phyloP scores from a whole-genome alignment of 768 basidiomycete genomes.

The Punctularia strigosozonata region DNA sequence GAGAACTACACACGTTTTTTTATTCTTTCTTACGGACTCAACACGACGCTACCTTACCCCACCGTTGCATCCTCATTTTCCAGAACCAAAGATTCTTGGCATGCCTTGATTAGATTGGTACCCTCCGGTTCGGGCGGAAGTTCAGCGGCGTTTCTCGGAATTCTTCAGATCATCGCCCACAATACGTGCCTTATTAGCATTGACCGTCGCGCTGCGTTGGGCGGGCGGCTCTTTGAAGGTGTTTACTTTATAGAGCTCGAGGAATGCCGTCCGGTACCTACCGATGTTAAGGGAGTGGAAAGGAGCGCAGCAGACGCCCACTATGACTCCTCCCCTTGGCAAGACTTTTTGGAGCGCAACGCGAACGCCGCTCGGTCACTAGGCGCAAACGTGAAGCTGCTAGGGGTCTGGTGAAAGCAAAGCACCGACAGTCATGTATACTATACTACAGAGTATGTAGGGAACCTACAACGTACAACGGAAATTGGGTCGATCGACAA shows the following conservation, averaged over 20 bases:
- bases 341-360: no score
- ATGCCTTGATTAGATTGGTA: background rate
- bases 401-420: no score
- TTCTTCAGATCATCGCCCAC: background rate
- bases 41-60: background rate
- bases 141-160: background rate
- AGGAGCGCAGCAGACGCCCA: background rate
- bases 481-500: no score
- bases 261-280: background rate
- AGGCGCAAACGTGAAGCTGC: no score
- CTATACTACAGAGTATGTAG: no score
- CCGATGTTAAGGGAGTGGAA: background rate
- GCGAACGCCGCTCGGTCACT: no score
- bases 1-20: constrained; percentile 8
- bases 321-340: no score
- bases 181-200: background rate
- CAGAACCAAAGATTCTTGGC: no score
- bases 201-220: background rate
- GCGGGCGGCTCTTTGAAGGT: constrained; percentile 4
- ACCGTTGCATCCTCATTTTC: background rate
- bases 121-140: background rate
- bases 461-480: no score
- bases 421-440: no score
- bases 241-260: background rate
- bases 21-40: background rate